Evolutionary conservation across 1,284 basidiomycete genomes (phyloP), one percentile per base, ranked within the genome.

Genomic region (Malassezia obtusa): DNA sequence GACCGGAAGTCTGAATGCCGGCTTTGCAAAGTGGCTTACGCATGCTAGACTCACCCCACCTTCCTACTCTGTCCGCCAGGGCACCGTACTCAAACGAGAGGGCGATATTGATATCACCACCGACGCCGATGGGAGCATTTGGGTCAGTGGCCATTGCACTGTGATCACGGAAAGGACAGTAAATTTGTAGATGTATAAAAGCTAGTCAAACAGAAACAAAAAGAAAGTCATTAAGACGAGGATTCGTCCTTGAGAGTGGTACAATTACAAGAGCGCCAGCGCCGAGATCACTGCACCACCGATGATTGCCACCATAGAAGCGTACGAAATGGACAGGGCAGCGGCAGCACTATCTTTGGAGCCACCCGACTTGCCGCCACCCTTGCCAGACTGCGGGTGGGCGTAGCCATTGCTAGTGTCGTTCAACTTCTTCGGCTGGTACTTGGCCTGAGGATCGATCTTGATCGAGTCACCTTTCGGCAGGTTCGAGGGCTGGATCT

Each of bases 1-100:
- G n/a, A 67, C 64, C 0, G 68, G 68, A 14, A 65, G 63, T 30
- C 45, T 68, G 15, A 69, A 65, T 40, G 67, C 62, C 14, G 65
- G 64, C 2, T 49, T 67, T 10, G 64, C 62, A 17, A 54, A 52
- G 26, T 69, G 62, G 64, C 52, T 66, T 3, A 59, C 22, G 9
- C 26, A 17, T 5, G 30, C 41, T 7, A 15, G 31, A 8, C 30
- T 37, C 10, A 33, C 43, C 1, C 50, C 50, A 4, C 14, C 24
- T 9, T 15, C 32, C 11, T 52, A 52, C 24, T 28, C 50, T 3
- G 50, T 39, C 2, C 41, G 50, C 11, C 50, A 46, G 24, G 50
- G 50, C 17, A 52, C 50, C 3, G 26, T 32, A 11, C 11, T 52
- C 10, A 10, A 19, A 4, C 50, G 50, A 14, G 11, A 38, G 28